Percentiles rank a stretch among this genome's conserved stretches.
Conservation (phyloP, 768 basidiomycete genomes). For the Tricholoma furcatifolium region DNA sequence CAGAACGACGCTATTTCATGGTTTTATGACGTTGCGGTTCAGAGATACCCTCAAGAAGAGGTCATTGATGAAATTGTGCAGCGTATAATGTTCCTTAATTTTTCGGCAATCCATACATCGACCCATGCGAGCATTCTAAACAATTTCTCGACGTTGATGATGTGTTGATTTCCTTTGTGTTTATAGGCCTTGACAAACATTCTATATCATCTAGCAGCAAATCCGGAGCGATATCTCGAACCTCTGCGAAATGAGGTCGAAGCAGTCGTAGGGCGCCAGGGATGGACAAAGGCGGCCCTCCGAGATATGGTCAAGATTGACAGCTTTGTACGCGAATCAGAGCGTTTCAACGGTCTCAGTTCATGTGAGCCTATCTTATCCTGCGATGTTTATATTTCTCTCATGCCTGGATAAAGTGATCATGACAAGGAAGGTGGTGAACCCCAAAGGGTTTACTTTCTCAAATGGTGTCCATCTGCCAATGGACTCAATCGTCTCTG, state of each 20-base stretch:
- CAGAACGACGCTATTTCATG: conserved; percentile 2
- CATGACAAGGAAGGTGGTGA: conserved; percentile 8
- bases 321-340: conserved; percentile 2
- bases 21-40: background rate
- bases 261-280: background rate
- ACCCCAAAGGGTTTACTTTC: conserved; percentile 5
- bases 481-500: conserved; percentile 3
- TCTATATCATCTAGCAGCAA: conserved; percentile 2
- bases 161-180: too few relatives aligned
- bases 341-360: conserved; percentile 5
- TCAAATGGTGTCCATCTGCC: conserved; percentile 7
- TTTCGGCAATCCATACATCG: background rate
- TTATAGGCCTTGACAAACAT: conserved; percentile 2
- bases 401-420: background rate
- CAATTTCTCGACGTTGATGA: too few relatives aligned
- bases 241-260: conserved; percentile 3
- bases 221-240: conserved; percentile 1
- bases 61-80: background rate
- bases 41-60: background rate
- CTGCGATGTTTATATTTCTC: background rate
- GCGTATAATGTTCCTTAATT: conserved; percentile 1
- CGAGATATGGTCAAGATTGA: conserved; percentile 6
- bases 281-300: conserved; percentile 6
- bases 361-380: background rate
- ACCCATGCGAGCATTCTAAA: background rate